Evolutionary conservation across 2,329 filamentous ascomycete species (phyloP).

Genomic region (Fusarium circinatum): DNA sequence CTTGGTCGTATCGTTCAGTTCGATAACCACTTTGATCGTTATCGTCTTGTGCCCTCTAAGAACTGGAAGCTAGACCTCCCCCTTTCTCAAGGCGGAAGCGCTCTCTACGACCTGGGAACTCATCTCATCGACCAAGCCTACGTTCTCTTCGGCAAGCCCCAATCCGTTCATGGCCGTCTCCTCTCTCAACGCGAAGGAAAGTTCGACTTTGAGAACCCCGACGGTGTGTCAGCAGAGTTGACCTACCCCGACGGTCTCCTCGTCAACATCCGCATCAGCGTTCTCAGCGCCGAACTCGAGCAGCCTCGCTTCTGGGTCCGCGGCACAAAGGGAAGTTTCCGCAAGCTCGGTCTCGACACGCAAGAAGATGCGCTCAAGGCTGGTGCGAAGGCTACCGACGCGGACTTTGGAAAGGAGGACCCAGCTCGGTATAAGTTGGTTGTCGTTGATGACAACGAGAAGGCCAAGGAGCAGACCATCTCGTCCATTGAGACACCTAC

Average conservation of each 20-base stretch:
- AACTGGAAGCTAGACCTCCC: conserved; percentile 74
- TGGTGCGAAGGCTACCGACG: conserved; percentile 69
- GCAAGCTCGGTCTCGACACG: conserved; percentile 75
- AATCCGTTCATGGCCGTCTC: conserved; percentile 73
- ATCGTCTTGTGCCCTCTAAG: conserved; percentile 67
- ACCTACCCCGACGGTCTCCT: conserved; percentile 72
- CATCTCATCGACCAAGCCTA: conserved; percentile 82
- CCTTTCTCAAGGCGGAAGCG: conserved; percentile 71
- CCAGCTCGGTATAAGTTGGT: conserved; percentile 69
- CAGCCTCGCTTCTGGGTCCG: conserved; percentile 83
- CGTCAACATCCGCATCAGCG: conserved; percentile 75
- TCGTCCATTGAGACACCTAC: conserved; percentile 73
- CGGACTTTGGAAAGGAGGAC: conserved; percentile 72
- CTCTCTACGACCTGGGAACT: conserved; percentile 78
- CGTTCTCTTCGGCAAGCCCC: conserved; percentile 74
- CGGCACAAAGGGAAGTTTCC: conserved; percentile 78
- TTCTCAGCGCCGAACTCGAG: conserved; percentile 73
- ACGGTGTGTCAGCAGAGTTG: conserved; percentile 71
- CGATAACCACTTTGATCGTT: conserved; percentile 83
- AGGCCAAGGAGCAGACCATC: conserved; percentile 59
- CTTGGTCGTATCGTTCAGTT: conserved; percentile 81
- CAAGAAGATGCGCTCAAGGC: conserved; percentile 79
- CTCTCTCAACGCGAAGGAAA: conserved; percentile 69
- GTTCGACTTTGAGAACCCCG: conserved; percentile 60
- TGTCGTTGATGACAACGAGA: conserved; percentile 62